Conservation (phyloP, 106 monocot genomes). For the Acanthochlamys bracteata region DNA sequence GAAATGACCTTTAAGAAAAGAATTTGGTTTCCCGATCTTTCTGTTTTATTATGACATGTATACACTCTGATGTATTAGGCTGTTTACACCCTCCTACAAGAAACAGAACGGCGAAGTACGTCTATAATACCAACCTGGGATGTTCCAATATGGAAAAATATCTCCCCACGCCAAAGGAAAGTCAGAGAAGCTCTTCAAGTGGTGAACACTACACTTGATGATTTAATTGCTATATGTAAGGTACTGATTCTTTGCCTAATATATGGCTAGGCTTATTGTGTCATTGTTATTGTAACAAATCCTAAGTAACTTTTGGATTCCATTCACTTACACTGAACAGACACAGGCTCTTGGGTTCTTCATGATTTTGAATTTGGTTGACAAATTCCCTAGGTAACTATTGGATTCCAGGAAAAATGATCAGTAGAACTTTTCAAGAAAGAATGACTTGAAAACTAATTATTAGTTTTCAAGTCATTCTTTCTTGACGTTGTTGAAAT, state of each 20-base stretch:
- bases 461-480: too few relatives aligned
- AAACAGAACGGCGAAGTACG: conserved; percentile 87
- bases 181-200: conserved; percentile 69
- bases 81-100: conserved; percentile 68
- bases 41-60: background rate
- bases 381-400: too few relatives aligned
- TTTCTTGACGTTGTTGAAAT: too few relatives aligned
- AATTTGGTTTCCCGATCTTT: too few relatives aligned
- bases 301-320: too few relatives aligned
- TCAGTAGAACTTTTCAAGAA: too few relatives aligned
- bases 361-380: too few relatives aligned
- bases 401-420: too few relatives aligned
- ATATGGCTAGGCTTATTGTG: background rate
- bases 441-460: too few relatives aligned
- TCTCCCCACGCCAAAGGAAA: conserved; percentile 87
- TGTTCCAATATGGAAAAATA: conserved; percentile 97
- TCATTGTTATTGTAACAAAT: background rate
- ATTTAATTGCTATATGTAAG: conserved; percentile 85
- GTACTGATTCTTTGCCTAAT: conserved; percentile 19
- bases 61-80: conserved; percentile 31
- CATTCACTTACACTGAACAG: too few relatives aligned
- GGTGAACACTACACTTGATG: conserved; percentile 67
- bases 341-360: too few relatives aligned
- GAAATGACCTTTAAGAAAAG: too few relatives aligned
- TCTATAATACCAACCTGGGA: conserved; percentile 95